Percentiles rank a stretch among this genome's conserved stretches.
Conservation (phyloP, 768 basidiomycete species). For the Pleurotus tuoliensis region DNA sequence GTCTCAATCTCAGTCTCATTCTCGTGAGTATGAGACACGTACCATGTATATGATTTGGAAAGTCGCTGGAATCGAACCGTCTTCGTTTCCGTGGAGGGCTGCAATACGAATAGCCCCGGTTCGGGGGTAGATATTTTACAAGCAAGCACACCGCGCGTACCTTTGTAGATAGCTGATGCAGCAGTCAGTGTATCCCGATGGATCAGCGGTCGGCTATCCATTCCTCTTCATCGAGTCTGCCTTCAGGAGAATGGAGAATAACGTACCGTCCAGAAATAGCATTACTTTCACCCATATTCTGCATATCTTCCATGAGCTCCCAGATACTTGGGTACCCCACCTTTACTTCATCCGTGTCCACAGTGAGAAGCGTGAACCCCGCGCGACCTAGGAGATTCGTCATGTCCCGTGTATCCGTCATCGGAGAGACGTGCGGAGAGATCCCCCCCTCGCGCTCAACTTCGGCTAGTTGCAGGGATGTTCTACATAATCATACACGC, state of each 20-base stretch:
- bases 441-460: constrained; percentile 93
- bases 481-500: constrained; percentile 40
- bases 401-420: constrained; percentile 97
- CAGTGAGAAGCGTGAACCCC: constrained; percentile 90
- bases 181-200: constrained; percentile 87
- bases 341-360: constrained; percentile 91
- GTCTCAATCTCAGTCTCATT: not conserved
- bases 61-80: constrained; percentile 87
- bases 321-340: constrained; percentile 93
- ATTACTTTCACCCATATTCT: constrained; percentile 95
- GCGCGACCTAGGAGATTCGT: constrained; percentile 91
- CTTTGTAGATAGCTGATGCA: constrained; percentile 91
- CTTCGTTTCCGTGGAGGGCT: constrained; percentile 84
- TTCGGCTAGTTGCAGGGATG: constrained; percentile 91
- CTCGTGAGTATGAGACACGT: not conserved
- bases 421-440: constrained; percentile 94
- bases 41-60: constrained; percentile 97
- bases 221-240: too few species aligned
- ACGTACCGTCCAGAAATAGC: constrained; percentile 79
- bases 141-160: constrained; percentile 31
- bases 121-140: not conserved
- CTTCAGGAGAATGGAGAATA: not conserved
- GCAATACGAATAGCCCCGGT: not conserved
- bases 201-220: constrained; percentile 49
- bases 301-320: constrained; percentile 92